These are phyloP conservation scores for Fusarium oligoseptatum DNA, from an alignment of 2,329 filamentous ascomycete species.

Conservation along the genomic window DNA sequence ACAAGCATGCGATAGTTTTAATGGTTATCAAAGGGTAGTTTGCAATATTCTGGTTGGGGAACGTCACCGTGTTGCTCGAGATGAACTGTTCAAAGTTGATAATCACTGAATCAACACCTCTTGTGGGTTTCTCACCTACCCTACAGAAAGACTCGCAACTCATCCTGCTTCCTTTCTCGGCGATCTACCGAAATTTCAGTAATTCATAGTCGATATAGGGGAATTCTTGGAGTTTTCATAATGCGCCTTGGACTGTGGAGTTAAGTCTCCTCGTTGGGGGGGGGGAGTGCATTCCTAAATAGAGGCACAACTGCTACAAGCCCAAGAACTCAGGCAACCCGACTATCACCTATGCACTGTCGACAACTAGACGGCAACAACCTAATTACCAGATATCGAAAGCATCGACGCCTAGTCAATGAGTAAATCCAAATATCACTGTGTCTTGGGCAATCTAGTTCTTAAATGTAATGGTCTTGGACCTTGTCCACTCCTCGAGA, in stretches of 20 bases:
- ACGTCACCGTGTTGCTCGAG: neutral
- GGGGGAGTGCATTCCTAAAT: neutral
- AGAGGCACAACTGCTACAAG: neutral
- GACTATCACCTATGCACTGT: neutral
- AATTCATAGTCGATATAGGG: neutral
- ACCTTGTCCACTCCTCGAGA: slow-evolving; percentile 72
- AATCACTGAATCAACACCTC: neutral
- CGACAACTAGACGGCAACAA: neutral
- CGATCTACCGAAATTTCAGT: neutral
- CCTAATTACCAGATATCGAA: neutral
- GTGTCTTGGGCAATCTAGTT: slow-evolving; percentile 38
- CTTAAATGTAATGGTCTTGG: slow-evolving; percentile 73
- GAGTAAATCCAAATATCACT: neutral
- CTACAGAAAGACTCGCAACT: neutral
- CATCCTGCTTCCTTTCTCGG: neutral
- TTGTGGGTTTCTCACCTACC: neutral
- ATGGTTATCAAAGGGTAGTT: neutral
- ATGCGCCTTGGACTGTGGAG: no score
- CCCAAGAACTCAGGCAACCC: neutral
- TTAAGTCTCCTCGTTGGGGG: neutral
- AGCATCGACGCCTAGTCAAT: no score
- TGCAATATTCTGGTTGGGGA: neutral
- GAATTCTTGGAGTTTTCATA: no score
- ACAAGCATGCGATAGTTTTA: neutral
- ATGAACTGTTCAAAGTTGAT: neutral